phyloP scores from a whole-genome alignment of 495 filamentous ascomycete species.

The Podospora appendiculata region DNA sequence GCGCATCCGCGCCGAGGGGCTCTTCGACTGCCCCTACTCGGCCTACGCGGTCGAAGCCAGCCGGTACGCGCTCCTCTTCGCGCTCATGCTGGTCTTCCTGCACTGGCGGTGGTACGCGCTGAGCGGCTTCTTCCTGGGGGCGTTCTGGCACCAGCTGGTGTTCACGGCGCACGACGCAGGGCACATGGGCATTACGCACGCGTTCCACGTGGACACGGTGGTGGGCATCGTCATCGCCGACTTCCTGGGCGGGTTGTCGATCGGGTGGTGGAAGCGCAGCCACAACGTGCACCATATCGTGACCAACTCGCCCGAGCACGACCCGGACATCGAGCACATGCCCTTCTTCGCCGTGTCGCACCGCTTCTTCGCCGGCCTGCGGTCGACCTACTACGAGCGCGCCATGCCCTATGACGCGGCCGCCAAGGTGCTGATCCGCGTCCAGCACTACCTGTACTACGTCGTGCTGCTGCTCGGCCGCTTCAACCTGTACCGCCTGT shows the following conservation, averaged over 20 bases:
- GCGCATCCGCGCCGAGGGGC: conserved; percentile 61
- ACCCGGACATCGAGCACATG: conserved; percentile 95
- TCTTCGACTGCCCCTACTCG: conserved; percentile 81
- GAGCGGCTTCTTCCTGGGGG: conserved; percentile 71
- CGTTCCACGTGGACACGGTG: conserved; percentile 70
- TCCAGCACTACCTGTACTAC: conserved; percentile 84
- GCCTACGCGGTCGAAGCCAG: conserved; percentile 68
- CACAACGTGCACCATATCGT: conserved; percentile 99
- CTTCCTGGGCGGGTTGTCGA: conserved; percentile 80
- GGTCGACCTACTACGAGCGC: conserved; percentile 83
- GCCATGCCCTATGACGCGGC: conserved; percentile 77
- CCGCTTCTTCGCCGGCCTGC: conserved; percentile 66
- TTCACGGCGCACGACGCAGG: conserved; percentile 96
- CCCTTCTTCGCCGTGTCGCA: conserved; percentile 93
- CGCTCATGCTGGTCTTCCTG: conserved; percentile 57
- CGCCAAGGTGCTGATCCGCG: conserved; percentile 61
- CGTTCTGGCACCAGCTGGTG: conserved; percentile 91
- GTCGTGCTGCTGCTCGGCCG: conserved; percentile 75
- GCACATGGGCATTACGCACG: conserved; percentile 95
- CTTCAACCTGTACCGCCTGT: conserved; percentile 86
- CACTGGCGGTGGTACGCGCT: conserved; percentile 63
- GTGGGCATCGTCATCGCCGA: conserved; percentile 90
- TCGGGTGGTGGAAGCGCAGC: conserved; percentile 96
- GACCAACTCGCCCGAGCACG: conserved; percentile 93
- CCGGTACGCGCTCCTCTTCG: conserved; percentile 70